Conservation (phyloP, 2,329 filamentous ascomycete genomes). For the Dactylellina leptospora region DNA sequence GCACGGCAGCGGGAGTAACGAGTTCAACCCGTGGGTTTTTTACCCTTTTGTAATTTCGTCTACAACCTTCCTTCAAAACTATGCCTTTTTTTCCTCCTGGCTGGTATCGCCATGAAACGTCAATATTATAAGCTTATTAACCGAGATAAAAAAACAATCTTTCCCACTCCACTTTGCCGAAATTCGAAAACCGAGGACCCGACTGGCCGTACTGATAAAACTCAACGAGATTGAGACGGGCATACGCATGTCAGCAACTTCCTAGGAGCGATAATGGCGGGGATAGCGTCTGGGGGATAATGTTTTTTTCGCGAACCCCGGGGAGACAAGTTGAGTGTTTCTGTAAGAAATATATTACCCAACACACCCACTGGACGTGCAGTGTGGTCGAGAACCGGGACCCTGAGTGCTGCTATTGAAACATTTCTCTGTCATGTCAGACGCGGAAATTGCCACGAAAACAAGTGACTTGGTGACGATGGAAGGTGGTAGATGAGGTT, state of each 20-base stretch:
- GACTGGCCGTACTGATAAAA: not conserved
- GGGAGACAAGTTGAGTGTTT: not conserved
- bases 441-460: conserved; percentile 35
- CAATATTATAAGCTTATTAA: conserved; percentile 51
- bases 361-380: too few species aligned
- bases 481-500: not conserved
- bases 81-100: not conserved
- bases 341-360: conserved; percentile 23
- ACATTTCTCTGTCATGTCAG: conserved; percentile 29
- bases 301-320: not conserved
- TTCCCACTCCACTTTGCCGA: conserved; percentile 3
- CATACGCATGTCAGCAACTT: too few species aligned
- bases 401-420: conserved; percentile 30
- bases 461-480: conserved; percentile 36
- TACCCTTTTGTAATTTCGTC: not conserved
- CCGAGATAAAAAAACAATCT: conserved; percentile 44
- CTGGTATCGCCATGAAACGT: conserved; percentile 43
- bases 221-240: too few species aligned
- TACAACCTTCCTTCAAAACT: not conserved
- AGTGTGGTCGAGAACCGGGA: too few species aligned
- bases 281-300: too few species aligned
- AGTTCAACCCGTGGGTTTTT: not conserved
- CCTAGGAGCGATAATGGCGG: too few species aligned
- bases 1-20: conserved; percentile 6
- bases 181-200: conserved; percentile 14